Conservation (phyloP, 1,284 basidiomycete genomes). For the Xerocomus amazonicus region DNA sequence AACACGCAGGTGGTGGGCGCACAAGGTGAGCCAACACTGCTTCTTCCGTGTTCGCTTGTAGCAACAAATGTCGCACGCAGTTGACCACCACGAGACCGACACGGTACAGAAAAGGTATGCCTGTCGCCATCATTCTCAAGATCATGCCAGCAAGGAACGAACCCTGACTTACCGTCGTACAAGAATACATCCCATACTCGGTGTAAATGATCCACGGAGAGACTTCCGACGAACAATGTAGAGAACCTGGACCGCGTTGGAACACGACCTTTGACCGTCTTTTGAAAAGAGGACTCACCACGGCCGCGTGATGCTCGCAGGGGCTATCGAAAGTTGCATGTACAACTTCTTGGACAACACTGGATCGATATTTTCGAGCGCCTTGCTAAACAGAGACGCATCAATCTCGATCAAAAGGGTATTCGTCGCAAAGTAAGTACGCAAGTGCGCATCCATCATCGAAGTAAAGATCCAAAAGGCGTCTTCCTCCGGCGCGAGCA, state of each 20-base stretch:
- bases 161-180: constrained; percentile 61
- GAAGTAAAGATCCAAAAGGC: constrained; percentile 92
- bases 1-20: constrained; percentile 48
- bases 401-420: constrained; percentile 80
- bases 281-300: constrained; percentile 46
- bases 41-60: constrained; percentile 50
- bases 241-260: constrained; percentile 50
- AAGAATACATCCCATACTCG: constrained; percentile 88
- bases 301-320: constrained; percentile 53
- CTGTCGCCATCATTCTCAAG: constrained; percentile 37
- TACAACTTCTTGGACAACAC: constrained; percentile 65
- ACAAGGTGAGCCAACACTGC: constrained; percentile 49
- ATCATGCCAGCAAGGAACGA: not conserved
- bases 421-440: constrained; percentile 73
- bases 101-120: constrained; percentile 77
- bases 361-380: constrained; percentile 68
- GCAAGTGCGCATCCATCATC: constrained; percentile 76
- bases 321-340: constrained; percentile 57
- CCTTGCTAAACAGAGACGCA: constrained; percentile 70
- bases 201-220: constrained; percentile 76
- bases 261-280: not conserved
- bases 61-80: constrained; percentile 57
- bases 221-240: constrained; percentile 68
- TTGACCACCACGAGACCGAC: constrained; percentile 73
- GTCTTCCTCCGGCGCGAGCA: constrained; percentile 86